phyloP scores from a whole-genome alignment of 2,329 filamentous ascomycete species.

The Daldinia sp. region DNA sequence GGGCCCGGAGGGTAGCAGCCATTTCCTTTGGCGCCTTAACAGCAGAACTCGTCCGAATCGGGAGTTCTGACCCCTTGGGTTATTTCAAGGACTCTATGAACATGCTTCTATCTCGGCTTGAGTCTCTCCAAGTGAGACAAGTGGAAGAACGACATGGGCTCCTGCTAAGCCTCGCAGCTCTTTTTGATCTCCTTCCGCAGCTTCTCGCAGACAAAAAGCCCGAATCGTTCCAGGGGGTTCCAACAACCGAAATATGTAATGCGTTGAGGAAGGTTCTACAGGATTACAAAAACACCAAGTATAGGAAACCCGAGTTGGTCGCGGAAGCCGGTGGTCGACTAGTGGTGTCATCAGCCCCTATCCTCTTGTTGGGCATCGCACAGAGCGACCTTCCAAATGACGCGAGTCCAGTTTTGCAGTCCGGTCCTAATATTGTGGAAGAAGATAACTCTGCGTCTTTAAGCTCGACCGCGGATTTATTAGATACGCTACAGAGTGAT shows the following conservation, averaged over 20 bases:
- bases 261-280: constrained; percentile 51
- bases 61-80: constrained; percentile 37
- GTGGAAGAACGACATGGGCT: constrained; percentile 76
- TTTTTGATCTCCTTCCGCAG: constrained; percentile 59
- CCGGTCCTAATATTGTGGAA: constrained; percentile 41
- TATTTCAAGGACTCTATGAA: constrained; percentile 50
- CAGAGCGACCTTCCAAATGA: constrained; percentile 11
- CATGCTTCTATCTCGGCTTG: constrained; percentile 55
- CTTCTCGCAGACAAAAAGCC: constrained; percentile 34
- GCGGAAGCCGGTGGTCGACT: constrained; percentile 69
- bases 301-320: constrained; percentile 70
- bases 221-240: constrained; percentile 21
- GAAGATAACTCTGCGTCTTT: constrained; percentile 23
- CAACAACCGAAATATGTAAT: constrained; percentile 39
- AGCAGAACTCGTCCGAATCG: constrained; percentile 49
- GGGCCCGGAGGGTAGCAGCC: constrained; percentile 77
- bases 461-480: constrained; percentile 16
- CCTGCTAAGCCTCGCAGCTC: constrained; percentile 66
- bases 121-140: constrained; percentile 61
- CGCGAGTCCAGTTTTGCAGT: constrained; percentile 38
- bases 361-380: constrained; percentile 53
- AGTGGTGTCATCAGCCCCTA: constrained; percentile 60
- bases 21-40: constrained; percentile 70
- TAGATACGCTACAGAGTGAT: constrained; percentile 27
- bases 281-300: constrained; percentile 53